Base-by-base conservation (phyloP, 2,329 filamentous ascomycete species). In the Hypoxylon sp. region DNA sequence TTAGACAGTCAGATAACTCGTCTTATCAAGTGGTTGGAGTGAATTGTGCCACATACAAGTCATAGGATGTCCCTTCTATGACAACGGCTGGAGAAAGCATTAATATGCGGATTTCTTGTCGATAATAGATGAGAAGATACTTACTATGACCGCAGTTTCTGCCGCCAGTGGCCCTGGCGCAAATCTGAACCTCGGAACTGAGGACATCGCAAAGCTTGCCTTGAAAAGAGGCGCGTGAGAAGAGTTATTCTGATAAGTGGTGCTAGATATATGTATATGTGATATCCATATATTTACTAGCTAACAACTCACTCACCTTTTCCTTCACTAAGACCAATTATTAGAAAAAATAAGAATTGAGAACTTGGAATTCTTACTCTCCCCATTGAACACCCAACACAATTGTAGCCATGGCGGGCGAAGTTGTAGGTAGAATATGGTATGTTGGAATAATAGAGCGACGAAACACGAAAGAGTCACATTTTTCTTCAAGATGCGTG, bases 121-220 rank as follows among this genome's bases (percentile, higher is more conserved):
- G 11, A 44, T 3, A 19, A 48, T 29, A 24, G 22, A 37, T n/a
- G 47, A 42, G 10, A 22, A 13, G 29, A 17, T 31, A 19, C 67
- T 54, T 67, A 66, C 67, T 66, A 19, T 66, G 67, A 57, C 67
- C 67, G 19, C 67, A 67, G 33, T 67, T 67, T 61, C 67, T 67
- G 10, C 67, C 63, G 8, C 63, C 67, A 29, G 67, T 67, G 22
- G 67, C 63, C 50, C 67, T 60, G 37, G 67, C 67, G 46, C 67
- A 70, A 22, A 70, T 70, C 46, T 70, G 59, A 22, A 67, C 63
- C 10, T 67, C 59, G 31, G 67, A 58, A 26, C 67, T 67, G 46
- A 70, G 67, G 35, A 70, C 61, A 61, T 70, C 67, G 59, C 63
- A 67, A 58, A 70, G 63, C 47, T 70, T 70, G 50, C 67, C 67